Conservation (phyloP, 495 filamentous ascomycete species). For the Podospora conica region DNA sequence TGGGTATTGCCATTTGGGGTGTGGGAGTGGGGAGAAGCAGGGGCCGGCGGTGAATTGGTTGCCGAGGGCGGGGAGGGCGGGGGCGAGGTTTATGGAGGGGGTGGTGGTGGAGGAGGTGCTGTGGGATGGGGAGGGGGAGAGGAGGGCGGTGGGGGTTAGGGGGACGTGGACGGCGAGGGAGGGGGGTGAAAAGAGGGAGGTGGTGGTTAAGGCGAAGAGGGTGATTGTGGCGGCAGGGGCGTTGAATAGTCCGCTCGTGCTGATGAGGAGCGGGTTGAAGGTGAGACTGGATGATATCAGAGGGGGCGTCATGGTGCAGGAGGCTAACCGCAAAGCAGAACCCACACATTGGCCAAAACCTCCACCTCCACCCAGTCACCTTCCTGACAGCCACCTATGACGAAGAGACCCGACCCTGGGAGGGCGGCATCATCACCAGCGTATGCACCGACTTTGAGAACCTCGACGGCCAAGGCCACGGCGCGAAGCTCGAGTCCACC, state of each 20-base stretch:
- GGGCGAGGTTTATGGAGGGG: conserved; percentile 75
- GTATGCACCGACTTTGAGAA: conserved; percentile 75
- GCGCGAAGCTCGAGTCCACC: conserved; percentile 70
- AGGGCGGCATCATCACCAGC: conserved; percentile 62
- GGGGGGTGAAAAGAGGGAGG: conserved; percentile 43
- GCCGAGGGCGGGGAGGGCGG: conserved; percentile 66
- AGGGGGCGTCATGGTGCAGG: not conserved
- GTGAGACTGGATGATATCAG: conserved; percentile 24
- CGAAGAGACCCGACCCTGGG: conserved; percentile 66
- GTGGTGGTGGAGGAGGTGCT: conserved; percentile 60
- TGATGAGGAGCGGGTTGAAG: conserved; percentile 63
- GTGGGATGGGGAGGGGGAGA: conserved; percentile 53
- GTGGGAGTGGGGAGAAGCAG: conserved; percentile 64
- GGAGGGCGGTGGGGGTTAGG: conserved; percentile 57
- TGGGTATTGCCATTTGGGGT: conserved; percentile 75
- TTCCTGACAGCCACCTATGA: conserved; percentile 56
- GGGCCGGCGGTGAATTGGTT: conserved; percentile 72
- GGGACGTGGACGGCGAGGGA: conserved; percentile 63
- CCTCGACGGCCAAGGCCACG: conserved; percentile 74
- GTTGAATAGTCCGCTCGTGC: conserved; percentile 66
- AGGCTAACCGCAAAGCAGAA: conserved; percentile 47
- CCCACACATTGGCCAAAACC: conserved; percentile 74
- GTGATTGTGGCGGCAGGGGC: conserved; percentile 72
- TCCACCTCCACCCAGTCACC: conserved; percentile 72
- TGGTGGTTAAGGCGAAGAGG: conserved; percentile 73